These are phyloP conservation scores for Cavenderia fasciculata DNA, from an alignment of 78 protist genomes.

Conservation along the genomic window DNA sequence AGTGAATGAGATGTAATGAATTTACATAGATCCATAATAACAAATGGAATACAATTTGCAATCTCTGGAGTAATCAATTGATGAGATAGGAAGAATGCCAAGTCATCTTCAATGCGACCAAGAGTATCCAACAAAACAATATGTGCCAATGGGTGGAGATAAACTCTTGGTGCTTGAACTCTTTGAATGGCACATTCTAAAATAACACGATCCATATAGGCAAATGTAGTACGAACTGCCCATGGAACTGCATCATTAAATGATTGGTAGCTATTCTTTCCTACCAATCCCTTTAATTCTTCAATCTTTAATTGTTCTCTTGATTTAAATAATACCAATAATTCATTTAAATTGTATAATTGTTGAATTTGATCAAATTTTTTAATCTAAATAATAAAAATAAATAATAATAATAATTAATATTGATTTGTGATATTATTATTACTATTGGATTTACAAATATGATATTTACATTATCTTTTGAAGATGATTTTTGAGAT, in stretches of 20 bases:
- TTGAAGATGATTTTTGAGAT: not conserved
- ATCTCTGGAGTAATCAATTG: not conserved
- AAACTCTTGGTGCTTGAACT: not conserved
- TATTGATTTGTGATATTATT: too few relatives aligned
- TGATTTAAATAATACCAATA: not conserved
- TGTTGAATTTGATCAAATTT: too few relatives aligned
- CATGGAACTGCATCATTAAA: constrained; percentile 31
- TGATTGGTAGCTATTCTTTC: not conserved
- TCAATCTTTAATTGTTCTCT: not conserved
- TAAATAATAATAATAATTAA: too few relatives aligned
- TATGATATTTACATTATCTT: too few relatives aligned
- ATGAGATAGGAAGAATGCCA: constrained; percentile 19
- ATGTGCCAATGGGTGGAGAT: not conserved
- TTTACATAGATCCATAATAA: constrained; percentile 11
- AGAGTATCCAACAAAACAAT: constrained; percentile 1
- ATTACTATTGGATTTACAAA: too few relatives aligned
- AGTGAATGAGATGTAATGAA: not conserved
- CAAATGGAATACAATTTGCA: not conserved
- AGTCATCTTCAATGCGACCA: constrained; percentile 18
- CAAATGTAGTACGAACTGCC: not conserved
- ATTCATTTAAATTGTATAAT: not conserved
- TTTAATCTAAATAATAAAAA: too few relatives aligned
- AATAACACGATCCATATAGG: not conserved
- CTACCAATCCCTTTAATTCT: not conserved
- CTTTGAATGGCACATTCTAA: not conserved